Base-by-base conservation (phyloP, 2,329 filamentous ascomycete species). In the Colletotrichum tanaceti region DNA sequence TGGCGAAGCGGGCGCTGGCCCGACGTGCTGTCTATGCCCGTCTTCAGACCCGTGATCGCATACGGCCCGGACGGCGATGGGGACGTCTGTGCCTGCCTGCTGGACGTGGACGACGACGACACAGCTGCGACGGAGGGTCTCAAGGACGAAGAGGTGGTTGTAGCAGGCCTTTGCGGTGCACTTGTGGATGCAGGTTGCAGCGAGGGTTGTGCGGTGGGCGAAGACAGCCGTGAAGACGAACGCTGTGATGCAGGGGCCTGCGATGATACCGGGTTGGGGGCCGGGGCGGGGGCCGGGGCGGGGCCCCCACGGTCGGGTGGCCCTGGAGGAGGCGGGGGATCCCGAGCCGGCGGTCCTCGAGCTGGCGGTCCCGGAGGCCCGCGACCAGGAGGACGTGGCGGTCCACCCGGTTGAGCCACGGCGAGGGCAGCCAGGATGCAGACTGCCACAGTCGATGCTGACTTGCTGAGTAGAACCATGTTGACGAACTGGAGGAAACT, bases 391-490 rank as follows among this genome's bases (percentile, higher is more conserved):
- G 43, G 28, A 1, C 5, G 57, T n/a, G 43, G 44, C 44, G 11
- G 28, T 28, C 53, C 41, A 14, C 18, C 32, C 1, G 0, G 46
- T 41, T 61, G 46, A 52, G 58, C 58, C 58, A 2, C 58, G 10
- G 16, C 46, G 18, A 52, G 20, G 16, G 46, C 20, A 5, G 46
- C 6, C 18, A 61, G 22, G 20, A 61, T 9, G 22, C 44, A 50
- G 46, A 43, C 35, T 14, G 46, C 58, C 4, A 61, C 16, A 16
- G 22, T 52, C 14, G 35, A 16, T 32, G 58, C 35, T 10, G 22
- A 43, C 35, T 22, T 61, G 35, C 35, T 61, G 46, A 61, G 46
- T 5, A 52, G 35, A 43, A 61, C 58, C 58, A 61, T 61, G 46
- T 43, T 61, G 44, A 32, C 35, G 35, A 43, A 32, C 14, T 50